phyloP scores from a whole-genome alignment of 495 filamentous ascomycete genomes.

The Terfezia claveryi region DNA sequence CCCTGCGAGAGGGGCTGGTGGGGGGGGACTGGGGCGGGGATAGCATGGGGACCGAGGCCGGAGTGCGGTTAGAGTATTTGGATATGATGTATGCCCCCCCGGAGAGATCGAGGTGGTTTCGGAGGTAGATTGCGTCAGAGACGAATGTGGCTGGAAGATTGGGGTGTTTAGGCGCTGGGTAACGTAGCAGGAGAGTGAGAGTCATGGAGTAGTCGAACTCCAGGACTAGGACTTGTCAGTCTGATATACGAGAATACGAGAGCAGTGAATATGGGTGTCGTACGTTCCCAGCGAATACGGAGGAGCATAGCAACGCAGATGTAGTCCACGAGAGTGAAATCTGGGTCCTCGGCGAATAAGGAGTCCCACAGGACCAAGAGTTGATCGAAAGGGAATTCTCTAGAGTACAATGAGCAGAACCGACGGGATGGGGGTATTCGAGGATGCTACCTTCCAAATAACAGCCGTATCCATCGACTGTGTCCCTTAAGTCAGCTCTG shows the following conservation, averaged over 20 bases:
- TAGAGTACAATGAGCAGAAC: not conserved
- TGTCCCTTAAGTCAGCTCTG: constrained; percentile 2
- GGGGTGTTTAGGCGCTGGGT: constrained; percentile 38
- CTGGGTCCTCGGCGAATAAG: constrained; percentile 70
- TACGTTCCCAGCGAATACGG: constrained; percentile 74
- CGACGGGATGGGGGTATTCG: too few species aligned
- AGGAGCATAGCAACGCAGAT: constrained; percentile 89
- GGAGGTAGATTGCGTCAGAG: constrained; percentile 68
- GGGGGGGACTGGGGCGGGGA: constrained; percentile 17
- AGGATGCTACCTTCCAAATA: constrained; percentile 40
- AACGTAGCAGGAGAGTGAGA: constrained; percentile 59
- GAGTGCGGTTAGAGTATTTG: constrained; percentile 57
- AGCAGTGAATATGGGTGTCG: constrained; percentile 18
- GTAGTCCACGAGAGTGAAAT: constrained; percentile 61
- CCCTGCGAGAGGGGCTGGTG: constrained; percentile 12
- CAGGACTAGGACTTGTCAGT: constrained; percentile 36
- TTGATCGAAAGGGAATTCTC: constrained; percentile 79
- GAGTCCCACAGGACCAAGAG: constrained; percentile 72
- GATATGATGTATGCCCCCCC: constrained; percentile 54
- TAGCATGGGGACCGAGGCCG: constrained; percentile 24
- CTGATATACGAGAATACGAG: not conserved
- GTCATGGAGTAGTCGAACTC: constrained; percentile 68
- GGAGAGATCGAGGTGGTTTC: constrained; percentile 46
- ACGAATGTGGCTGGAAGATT: constrained; percentile 56
- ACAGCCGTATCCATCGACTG: constrained; percentile 80